A percentile compares a stretch with the other conserved stretches of the same genome.
These are phyloP conservation scores for Neurospora africana DNA, from an alignment of 495 filamentous ascomycete species.

Conservation along the genomic window DNA sequence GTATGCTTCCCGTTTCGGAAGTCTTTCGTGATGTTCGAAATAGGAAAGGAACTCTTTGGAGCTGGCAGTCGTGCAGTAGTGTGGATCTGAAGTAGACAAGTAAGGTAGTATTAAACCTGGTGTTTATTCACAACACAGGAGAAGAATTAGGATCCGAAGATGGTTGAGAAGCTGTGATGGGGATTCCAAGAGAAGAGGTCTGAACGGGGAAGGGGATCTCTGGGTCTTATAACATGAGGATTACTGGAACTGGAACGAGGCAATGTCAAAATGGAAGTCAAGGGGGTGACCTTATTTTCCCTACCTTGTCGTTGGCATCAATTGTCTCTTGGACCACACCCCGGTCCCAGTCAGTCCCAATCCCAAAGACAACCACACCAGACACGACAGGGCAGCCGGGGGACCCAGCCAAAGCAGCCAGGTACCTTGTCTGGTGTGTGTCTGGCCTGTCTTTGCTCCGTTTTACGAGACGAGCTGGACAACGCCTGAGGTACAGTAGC, in stretches of 20 bases:
- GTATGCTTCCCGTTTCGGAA: neutral
- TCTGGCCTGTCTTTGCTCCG: neutral
- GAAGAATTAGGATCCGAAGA: slow-evolving; percentile 8
- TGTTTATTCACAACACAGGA: slow-evolving; percentile 1
- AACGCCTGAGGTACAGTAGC: neutral
- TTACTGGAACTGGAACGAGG: slow-evolving; percentile 12
- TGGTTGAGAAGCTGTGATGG: slow-evolving; percentile 16
- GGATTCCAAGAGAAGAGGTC: slow-evolving; percentile 17
- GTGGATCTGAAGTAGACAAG: slow-evolving; percentile 4
- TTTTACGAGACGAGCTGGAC: neutral
- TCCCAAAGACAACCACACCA: neutral
- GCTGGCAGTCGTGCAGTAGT: slow-evolving; percentile 8
- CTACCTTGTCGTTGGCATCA: slow-evolving; percentile 16
- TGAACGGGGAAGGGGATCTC: slow-evolving; percentile 17
- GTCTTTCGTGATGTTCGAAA: neutral
- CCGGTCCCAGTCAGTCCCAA: slow-evolving; percentile 10
- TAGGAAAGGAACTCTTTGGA: slow-evolving; percentile 1
- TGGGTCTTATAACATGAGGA: slow-evolving; percentile 23
- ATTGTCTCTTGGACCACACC: slow-evolving; percentile 9
- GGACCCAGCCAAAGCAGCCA: neutral
- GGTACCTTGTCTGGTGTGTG: neutral
- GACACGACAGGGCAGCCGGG: neutral
- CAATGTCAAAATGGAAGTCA: slow-evolving; percentile 17
- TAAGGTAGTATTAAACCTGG: neutral
- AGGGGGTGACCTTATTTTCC: slow-evolving; percentile 12